Evolutionary conservation across 176 grass and related monocot species (phyloP).

Genomic region (Lolium multiflorum): DNA sequence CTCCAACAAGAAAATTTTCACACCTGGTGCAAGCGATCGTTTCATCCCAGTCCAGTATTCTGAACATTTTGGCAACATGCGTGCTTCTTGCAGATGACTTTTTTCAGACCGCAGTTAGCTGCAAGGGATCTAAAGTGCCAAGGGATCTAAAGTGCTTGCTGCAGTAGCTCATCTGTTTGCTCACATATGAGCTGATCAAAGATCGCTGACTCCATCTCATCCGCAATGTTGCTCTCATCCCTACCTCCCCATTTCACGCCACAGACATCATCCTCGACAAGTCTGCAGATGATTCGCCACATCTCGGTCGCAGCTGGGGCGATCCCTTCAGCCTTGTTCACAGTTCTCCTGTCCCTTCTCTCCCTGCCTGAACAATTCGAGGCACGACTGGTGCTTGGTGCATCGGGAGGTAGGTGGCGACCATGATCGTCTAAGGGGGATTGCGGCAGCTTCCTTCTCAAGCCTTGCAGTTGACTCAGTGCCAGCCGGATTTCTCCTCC

Average conservation of each 20-base stretch:
- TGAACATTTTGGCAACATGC: background rate
- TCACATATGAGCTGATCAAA: constrained; percentile 57
- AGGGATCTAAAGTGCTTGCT: too few species aligned
- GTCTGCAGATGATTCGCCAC: constrained; percentile 41
- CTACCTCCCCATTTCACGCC: constrained; percentile 23
- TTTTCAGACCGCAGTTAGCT: constrained; percentile 15
- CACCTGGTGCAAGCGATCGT: too few species aligned
- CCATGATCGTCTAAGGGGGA: constrained; percentile 1
- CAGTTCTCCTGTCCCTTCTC: constrained; percentile 14
- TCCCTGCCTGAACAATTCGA: constrained; percentile 21
- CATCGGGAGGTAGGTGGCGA: background rate
- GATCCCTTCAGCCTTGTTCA: constrained; percentile 5
- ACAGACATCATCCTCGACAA: constrained; percentile 50
- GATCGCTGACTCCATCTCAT: constrained; percentile 29
- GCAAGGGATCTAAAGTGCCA: background rate
- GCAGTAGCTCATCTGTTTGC: constrained; percentile 32
- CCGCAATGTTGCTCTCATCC: constrained; percentile 1
- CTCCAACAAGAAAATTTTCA: background rate
- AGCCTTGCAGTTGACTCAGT: background rate
- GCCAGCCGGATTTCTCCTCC: constrained; percentile 40
- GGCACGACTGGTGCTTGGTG: background rate
- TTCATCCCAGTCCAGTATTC: background rate
- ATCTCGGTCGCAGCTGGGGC: constrained; percentile 1
- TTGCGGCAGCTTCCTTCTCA: constrained; percentile 41
- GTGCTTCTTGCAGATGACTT: background rate